phyloP scores from a whole-genome alignment of 2,329 filamentous ascomycete species.

The Nothophaeocryptopus gaeumannii region DNA sequence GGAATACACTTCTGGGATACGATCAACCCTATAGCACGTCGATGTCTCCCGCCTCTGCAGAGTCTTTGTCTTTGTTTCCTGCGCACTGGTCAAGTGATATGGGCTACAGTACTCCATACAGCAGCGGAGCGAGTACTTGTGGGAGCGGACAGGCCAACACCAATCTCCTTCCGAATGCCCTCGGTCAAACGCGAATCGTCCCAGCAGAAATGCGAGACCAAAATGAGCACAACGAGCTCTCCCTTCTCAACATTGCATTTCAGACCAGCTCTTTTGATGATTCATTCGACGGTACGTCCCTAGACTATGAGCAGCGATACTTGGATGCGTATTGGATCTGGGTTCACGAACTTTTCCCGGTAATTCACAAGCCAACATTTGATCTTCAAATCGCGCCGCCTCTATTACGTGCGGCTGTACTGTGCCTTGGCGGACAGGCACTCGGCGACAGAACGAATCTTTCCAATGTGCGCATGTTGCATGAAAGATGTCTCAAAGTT shows the following conservation, averaged over 20 bases:
- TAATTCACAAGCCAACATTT: conserved; percentile 44
- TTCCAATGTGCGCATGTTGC: conserved; percentile 38
- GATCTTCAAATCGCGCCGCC: conserved; percentile 37
- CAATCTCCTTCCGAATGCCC: too few species aligned
- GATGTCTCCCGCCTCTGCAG: conserved; percentile 20
- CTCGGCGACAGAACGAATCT: conserved; percentile 32
- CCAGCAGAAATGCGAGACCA: too few species aligned
- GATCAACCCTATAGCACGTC: conserved; percentile 8
- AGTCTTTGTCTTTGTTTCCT: conserved; percentile 15
- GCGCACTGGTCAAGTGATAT: conserved; percentile 9
- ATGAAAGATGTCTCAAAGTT: conserved; percentile 43
- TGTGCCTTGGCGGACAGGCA: conserved; percentile 44
- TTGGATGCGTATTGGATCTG: conserved; percentile 46
- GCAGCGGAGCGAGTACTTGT: background rate
- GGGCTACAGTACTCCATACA: background rate
- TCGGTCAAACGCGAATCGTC: too few species aligned
- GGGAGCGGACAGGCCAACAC: too few species aligned
- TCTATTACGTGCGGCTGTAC: conserved; percentile 45
- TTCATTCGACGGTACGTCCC: background rate
- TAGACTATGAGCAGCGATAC: conserved; percentile 34
- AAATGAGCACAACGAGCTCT: background rate
- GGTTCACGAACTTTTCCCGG: conserved; percentile 45
- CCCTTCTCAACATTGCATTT: background rate
- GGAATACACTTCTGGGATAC: conserved; percentile 7
- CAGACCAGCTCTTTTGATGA: conserved; percentile 3